Conservation (phyloP, 2,329 filamentous ascomycete genomes). For the Lachnellula occidentalis region DNA sequence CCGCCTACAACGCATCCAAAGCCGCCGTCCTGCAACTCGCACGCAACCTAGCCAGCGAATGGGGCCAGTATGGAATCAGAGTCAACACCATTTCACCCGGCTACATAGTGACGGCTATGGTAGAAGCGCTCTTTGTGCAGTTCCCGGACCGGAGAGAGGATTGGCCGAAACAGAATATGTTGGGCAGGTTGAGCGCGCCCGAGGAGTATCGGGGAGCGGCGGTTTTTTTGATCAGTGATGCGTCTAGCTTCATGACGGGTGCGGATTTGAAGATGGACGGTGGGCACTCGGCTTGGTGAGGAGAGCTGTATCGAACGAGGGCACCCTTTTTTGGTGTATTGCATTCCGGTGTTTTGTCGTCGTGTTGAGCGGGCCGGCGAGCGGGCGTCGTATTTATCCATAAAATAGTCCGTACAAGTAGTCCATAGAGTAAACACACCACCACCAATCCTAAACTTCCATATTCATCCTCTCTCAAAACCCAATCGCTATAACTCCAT, state of each 20-base stretch:
- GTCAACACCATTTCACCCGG: constrained; percentile 79
- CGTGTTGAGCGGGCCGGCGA: neutral
- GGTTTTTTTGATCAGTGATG: constrained; percentile 61
- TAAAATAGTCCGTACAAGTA: no score
- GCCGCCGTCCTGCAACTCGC: constrained; percentile 67
- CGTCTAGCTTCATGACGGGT: constrained; percentile 66
- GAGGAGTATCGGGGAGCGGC: constrained; percentile 68
- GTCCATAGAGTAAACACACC: neutral
- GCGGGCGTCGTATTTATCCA: neutral
- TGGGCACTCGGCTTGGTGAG: constrained; percentile 46
- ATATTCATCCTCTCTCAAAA: neutral
- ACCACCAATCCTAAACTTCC: neutral
- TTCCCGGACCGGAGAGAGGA: constrained; percentile 61
- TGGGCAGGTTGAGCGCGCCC: constrained; percentile 61
- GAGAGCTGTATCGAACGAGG: neutral
- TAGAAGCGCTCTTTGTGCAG: constrained; percentile 69
- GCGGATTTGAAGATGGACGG: constrained; percentile 28
- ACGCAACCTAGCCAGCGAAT: constrained; percentile 67
- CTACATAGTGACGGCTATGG: constrained; percentile 80
- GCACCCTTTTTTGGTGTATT: neutral
- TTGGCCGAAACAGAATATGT: constrained; percentile 85
- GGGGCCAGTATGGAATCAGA: constrained; percentile 62
- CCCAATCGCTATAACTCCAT: neutral
- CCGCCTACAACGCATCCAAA: constrained; percentile 72
- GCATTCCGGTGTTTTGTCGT: neutral